Percentiles rank a stretch among this genome's conserved stretches.
Conservation (phyloP, 495 filamentous ascomycete species). For the Penicillium malachiteum region DNA sequence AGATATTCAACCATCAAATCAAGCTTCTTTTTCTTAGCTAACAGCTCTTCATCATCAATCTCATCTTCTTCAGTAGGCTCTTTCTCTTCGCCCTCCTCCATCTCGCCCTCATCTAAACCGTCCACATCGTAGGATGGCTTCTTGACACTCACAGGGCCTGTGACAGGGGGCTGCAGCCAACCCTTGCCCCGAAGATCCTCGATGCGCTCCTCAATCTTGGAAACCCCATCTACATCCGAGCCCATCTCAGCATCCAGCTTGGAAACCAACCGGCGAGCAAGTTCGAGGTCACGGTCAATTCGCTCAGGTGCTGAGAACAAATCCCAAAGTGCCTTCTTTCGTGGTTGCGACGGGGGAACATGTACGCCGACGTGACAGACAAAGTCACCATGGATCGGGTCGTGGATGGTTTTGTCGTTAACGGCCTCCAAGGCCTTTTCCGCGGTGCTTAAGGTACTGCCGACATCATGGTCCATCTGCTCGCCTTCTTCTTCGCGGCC, state of each 20-base stretch:
- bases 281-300: conserved; percentile 77
- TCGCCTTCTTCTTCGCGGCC: conserved; percentile 63
- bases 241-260: conserved; percentile 83
- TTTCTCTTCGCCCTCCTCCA: conserved; percentile 67
- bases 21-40: conserved; percentile 92
- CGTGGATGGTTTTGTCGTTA: conserved; percentile 95
- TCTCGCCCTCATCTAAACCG: conserved; percentile 66
- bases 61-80: conserved; percentile 82
- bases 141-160: conserved; percentile 55
- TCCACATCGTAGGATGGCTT: conserved; percentile 65
- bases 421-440: conserved; percentile 87
- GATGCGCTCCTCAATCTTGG: conserved; percentile 82
- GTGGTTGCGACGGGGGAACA: conserved; percentile 75
- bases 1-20: conserved; percentile 96
- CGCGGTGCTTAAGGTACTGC: conserved; percentile 52
- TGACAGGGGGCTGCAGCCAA: conserved; percentile 66
- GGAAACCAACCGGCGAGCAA: conserved; percentile 70
- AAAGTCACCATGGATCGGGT: conserved; percentile 89
- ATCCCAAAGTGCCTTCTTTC: conserved; percentile 98
- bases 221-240: conserved; percentile 59
- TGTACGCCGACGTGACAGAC: conserved; percentile 96
- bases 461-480: conserved; percentile 47
- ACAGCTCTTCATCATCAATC: conserved; percentile 81
- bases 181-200: conserved; percentile 73
- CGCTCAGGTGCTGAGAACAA: conserved; percentile 88